Percentiles rank a stretch among this genome's conserved stretches.
Conservation (phyloP, 106 monocot species). For the Posidonia australis region DNA sequence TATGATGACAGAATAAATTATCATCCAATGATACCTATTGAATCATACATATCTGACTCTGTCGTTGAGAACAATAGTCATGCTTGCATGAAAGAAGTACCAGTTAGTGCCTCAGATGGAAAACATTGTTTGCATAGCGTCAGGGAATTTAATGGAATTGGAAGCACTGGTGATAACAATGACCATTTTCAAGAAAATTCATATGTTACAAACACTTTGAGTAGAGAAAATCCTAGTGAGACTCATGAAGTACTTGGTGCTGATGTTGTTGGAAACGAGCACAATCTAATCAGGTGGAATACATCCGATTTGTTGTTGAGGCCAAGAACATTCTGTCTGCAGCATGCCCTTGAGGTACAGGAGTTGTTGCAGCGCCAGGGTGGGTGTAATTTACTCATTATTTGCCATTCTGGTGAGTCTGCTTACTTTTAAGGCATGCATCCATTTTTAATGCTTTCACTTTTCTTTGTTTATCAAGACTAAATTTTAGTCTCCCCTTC, state of each 20-base stretch:
- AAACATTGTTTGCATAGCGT: too few species aligned
- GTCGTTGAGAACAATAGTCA: neutral
- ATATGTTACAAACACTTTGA: conserved; percentile 1
- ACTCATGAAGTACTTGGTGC: conserved; percentile 1
- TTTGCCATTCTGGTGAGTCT: conserved; percentile 81
- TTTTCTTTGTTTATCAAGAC: neutral
- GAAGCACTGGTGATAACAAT: neutral
- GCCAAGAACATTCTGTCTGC: conserved; percentile 82
- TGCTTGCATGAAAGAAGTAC: neutral
- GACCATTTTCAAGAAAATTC: neutral
- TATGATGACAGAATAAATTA: neutral
- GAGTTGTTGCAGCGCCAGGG: conserved; percentile 48
- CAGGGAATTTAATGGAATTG: neutral
- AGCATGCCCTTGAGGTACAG: conserved; percentile 78
- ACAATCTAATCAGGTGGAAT: conserved; percentile 22
- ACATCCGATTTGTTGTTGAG: conserved; percentile 27
- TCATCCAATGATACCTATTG: neutral
- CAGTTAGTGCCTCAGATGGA: too few species aligned
- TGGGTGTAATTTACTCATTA: conserved; percentile 44
- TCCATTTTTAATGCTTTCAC: conserved; percentile 3
- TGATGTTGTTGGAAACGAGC: neutral
- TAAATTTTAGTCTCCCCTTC: neutral
- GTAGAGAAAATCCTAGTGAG: neutral
- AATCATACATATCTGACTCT: neutral
- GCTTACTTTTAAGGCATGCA: neutral